Base-by-base conservation (phyloP, 1,284 basidiomycete species). In the Marasmius oreades region DNA sequence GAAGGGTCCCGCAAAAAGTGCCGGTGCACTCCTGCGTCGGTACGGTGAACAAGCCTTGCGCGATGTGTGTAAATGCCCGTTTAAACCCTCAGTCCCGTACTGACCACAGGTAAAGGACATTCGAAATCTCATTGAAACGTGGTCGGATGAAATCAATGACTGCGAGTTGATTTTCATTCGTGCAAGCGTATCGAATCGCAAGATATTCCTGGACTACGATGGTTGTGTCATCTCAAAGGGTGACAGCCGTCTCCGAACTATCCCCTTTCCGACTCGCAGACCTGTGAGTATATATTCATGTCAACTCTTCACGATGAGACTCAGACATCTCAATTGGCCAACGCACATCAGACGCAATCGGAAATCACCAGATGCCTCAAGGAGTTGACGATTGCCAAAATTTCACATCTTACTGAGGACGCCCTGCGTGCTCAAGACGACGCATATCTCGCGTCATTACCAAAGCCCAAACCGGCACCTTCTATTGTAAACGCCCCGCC, bases 11-110 rank as follows among this genome's bases (percentile, higher is more conserved):
- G 97, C 97, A 0, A 92, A 94, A 66, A 96, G 93, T 70, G 95
- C 95, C 11, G 97, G 97, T 70, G 97, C 97, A 0, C 85, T 86
- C 74, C 80, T 99, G 16, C 90, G 97, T 69, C 85, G 97, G 59
- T 97, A 98, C 68, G 97, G 97, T 54, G 97, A 99, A 69, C 88
- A 92, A 67, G 92, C 93, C 16, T 76, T 99, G 47, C 85, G 87
- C 65, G 94, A 98, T 56, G 93, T 95, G 64, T 66, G 87, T 66
- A 4, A 33, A 46, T 23, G 7, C 16, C n/a, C 14, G 28, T 48
- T 12, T 24, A 42, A 34, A 28, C 11, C 26, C 37, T 51, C 33
- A 42, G 28, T 53, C 42, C 45, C 28, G 42, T 53, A 52, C 56
- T 50, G 55, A 33, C 22, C 54, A 12, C 10, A 8, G n/a, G 1